phyloP scores from a whole-genome alignment of 805 yeast species.

The Ogataea angusta region DNA sequence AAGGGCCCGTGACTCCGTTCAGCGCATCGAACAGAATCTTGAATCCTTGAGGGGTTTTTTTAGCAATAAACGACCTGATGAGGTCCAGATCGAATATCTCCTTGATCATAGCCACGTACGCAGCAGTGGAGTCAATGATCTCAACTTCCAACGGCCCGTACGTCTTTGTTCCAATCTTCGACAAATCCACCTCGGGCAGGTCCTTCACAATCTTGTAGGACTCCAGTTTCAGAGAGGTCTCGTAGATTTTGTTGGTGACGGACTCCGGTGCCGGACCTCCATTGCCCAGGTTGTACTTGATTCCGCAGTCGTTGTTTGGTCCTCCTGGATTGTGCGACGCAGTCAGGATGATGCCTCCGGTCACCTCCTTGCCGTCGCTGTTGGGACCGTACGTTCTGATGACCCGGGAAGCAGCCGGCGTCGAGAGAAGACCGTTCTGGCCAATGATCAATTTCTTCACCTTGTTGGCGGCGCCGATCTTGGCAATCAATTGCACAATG shows the following conservation, averaged over 20 bases:
- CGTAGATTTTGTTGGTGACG: constrained; percentile 85
- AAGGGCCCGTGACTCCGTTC: constrained; percentile 97
- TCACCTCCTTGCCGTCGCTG: constrained; percentile 45
- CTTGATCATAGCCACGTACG: constrained; percentile 75
- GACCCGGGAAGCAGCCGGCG: constrained; percentile 95
- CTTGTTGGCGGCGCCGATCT: constrained; percentile 89
- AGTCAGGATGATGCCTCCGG: constrained; percentile 95
- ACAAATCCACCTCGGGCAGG: constrained; percentile 63
- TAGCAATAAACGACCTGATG: constrained; percentile 65
- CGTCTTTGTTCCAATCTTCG: constrained; percentile 46
- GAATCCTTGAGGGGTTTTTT: constrained; percentile 53
- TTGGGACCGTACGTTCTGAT: constrained; percentile 57
- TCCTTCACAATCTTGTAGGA: constrained; percentile 57
- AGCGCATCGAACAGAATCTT: constrained; percentile 82
- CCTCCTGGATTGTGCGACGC: constrained; percentile 99
- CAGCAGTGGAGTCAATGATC: constrained; percentile 76
- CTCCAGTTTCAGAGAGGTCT: constrained; percentile 54
- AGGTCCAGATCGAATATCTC: constrained; percentile 83
- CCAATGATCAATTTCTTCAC: constrained; percentile 84
- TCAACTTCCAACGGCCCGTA: constrained; percentile 70
- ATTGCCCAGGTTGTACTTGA: constrained; percentile 89
- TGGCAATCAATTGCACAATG: constrained; percentile 76
- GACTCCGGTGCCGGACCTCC: constrained; percentile 99
- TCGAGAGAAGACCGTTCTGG: constrained; percentile 81
- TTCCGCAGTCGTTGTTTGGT: constrained; percentile 86